phyloP scores from a whole-genome alignment of 306 rosid genomes.

The Pterocarpus macrocarpus region DNA sequence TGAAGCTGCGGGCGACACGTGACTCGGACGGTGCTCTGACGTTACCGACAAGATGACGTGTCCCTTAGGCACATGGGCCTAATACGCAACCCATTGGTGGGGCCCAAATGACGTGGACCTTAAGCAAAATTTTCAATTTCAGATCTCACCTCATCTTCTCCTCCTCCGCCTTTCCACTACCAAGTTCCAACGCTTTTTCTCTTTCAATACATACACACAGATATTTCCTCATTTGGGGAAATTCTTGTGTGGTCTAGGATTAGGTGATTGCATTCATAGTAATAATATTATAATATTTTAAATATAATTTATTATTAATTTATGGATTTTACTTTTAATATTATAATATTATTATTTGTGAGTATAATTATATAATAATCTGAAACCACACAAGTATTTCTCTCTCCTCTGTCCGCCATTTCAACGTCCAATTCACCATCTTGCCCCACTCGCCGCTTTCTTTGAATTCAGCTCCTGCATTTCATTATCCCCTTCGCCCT shows the following conservation, averaged over 20 bases:
- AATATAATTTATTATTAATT: too few species aligned
- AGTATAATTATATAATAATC: too few species aligned
- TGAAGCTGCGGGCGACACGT: conserved; percentile 40
- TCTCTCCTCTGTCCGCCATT: not conserved
- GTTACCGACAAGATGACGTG: conserved; percentile 67
- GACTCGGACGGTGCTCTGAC: conserved; percentile 42
- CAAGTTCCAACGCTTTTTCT: not conserved
- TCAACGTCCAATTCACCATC: not conserved
- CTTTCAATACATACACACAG: not conserved
- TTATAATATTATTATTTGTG: too few species aligned
- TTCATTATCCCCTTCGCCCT: not conserved
- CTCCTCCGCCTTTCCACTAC: not conserved
- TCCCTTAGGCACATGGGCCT: conserved; percentile 39
- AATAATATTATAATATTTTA: too few species aligned
- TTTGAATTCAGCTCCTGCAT: not conserved
- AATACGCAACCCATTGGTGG: conserved; percentile 39
- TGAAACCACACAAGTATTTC: too few species aligned
- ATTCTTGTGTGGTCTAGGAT: too few species aligned
- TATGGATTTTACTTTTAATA: too few species aligned
- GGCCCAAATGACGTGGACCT: conserved; percentile 53
- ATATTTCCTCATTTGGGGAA: too few species aligned
- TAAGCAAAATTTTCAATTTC: not conserved
- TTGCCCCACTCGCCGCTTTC: conserved; percentile 2
- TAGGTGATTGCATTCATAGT: too few species aligned
- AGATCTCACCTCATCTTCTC: not conserved